Conservation (phyloP, 2,329 filamentous ascomycete species). For the Pestalotiopsis sp. region DNA sequence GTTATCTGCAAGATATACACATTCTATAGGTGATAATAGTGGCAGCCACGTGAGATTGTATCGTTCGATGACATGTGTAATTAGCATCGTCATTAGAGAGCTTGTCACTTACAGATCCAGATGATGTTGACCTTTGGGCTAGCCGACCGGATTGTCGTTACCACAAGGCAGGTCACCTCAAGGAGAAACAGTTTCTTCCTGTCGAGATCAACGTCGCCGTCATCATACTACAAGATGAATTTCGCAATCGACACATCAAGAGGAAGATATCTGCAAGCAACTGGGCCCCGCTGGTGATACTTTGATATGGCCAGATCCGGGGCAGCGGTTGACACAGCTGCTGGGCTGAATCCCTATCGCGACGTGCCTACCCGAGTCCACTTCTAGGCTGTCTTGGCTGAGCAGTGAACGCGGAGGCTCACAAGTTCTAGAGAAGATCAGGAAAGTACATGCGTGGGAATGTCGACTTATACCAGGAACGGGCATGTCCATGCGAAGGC, state of each 20-base stretch:
- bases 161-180: background rate
- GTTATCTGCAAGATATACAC: background rate
- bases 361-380: background rate
- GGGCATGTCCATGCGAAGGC: conserved; percentile 11
- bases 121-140: too few relatives aligned
- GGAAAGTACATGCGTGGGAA: conserved; percentile 9
- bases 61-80: background rate
- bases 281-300: background rate
- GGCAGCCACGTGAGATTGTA: background rate
- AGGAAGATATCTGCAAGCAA: background rate
- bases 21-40: background rate
- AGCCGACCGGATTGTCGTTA: too few relatives aligned
- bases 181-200: background rate
- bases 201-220: background rate
- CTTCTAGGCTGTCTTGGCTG: conserved; percentile 7
- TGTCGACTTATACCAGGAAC: background rate
- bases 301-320: background rate
- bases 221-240: background rate
- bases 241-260: background rate
- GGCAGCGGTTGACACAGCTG: background rate
- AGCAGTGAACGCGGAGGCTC: background rate
- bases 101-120: too few relatives aligned
- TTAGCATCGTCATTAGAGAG: background rate
- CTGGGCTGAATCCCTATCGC: background rate
- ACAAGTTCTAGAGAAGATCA: background rate